phyloP scores from a whole-genome alignment of 1,139 yeast genomes.

The Spathaspora jeffriesii region DNA sequence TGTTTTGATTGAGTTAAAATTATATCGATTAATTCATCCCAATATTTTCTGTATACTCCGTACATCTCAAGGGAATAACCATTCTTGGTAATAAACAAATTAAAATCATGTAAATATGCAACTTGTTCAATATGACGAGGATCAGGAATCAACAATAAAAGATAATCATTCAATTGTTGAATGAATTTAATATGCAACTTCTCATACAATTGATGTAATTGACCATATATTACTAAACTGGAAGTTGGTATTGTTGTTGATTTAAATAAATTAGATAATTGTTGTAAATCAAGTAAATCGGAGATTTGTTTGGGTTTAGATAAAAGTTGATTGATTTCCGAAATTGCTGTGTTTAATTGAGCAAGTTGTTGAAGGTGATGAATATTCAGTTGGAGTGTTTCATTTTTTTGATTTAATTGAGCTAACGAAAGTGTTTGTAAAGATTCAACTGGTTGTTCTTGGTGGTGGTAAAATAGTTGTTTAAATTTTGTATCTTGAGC shows the following conservation, averaged over 20 bases:
- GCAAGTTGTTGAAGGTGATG: constrained; percentile 22
- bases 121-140: constrained; percentile 18
- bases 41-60: constrained; percentile 9
- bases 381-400: constrained; percentile 15
- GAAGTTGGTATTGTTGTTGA: constrained; percentile 2
- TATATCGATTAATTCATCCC: constrained; percentile 12
- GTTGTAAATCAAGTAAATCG: constrained; percentile 15
- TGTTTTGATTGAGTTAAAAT: constrained; percentile 8
- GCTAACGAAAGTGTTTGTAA: constrained; percentile 13
- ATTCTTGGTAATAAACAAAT: constrained; percentile 13
- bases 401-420: constrained; percentile 21
- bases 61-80: constrained; percentile 10
- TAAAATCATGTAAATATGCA: constrained; percentile 13
- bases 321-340: constrained; percentile 19
- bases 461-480: constrained; percentile 6
- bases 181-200: constrained; percentile 9
- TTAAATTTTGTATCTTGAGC: constrained; percentile 7
- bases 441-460: background rate
- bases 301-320: constrained; percentile 11
- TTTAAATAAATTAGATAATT: constrained; percentile 12
- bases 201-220: constrained; percentile 10
- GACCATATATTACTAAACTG: constrained; percentile 12
- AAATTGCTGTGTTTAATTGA: constrained; percentile 20
- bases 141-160: constrained; percentile 21
- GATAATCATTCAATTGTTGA: constrained; percentile 20